A percentile compares a stretch with the other conserved stretches of the same genome.
Evolutionary conservation across 495 filamentous ascomycete species (phyloP).

Genomic region (Xylaria cubensis): DNA sequence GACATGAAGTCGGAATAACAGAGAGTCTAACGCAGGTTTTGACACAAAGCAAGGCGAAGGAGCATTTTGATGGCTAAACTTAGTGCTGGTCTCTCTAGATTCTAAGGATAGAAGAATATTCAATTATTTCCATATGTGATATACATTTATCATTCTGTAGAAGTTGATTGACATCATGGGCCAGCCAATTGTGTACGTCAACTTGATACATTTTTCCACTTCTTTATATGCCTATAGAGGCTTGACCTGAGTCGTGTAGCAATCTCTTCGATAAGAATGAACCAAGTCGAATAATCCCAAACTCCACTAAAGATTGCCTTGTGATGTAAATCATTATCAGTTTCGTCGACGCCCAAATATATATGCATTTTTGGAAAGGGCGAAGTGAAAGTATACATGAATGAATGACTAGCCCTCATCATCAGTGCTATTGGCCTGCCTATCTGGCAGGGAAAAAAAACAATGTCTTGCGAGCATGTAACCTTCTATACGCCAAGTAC

Average conservation of each 20-base stretch:
- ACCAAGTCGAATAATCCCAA: background rate
- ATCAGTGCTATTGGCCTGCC: background rate
- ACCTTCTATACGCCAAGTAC: conserved; percentile 10
- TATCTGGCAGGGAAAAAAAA: background rate
- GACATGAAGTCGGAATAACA: too few relatives aligned
- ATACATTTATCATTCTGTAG: conserved; percentile 10
- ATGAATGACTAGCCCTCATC: background rate
- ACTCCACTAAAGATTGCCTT: background rate
- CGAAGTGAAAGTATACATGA: background rate
- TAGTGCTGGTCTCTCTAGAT: background rate
- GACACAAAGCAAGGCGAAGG: background rate
- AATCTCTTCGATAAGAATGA: conserved; percentile 8
- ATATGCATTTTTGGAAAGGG: background rate
- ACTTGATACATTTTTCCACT: background rate
- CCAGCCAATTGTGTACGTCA: conserved; percentile 10
- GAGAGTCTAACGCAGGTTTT: background rate
- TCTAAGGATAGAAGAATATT: background rate
- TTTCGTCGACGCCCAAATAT: background rate
- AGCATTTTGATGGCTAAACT: background rate
- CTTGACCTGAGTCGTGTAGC: conserved; percentile 16
- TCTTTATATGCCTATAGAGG: background rate
- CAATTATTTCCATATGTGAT: conserved; percentile 3
- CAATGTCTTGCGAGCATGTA: conserved; percentile 21
- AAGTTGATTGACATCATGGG: conserved; percentile 16
- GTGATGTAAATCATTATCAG: background rate